Evolutionary conservation across 306 rosid species (phyloP).

Genomic region (Trifolium dubium): DNA sequence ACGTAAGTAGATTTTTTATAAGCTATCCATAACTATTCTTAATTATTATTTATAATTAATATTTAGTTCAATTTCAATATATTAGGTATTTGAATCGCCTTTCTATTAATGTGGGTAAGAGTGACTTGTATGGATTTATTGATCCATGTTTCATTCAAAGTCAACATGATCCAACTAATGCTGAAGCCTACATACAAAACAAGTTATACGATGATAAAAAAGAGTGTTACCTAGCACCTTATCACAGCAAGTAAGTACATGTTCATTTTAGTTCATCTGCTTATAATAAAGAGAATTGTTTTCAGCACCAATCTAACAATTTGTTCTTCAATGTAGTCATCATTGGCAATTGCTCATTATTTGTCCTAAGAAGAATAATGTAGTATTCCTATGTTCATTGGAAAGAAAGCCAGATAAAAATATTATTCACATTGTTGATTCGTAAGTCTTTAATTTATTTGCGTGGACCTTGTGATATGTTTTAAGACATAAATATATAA

Average conservation of each 20-base stretch:
- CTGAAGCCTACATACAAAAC: not conserved
- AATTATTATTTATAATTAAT: not conserved
- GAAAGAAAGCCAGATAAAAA: constrained; percentile 7
- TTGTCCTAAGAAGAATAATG: not conserved
- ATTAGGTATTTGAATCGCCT: constrained; percentile 9
- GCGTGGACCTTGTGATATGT: not conserved
- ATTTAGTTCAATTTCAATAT: not conserved
- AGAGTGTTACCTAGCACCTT: constrained; percentile 20
- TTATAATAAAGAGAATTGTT: not conserved
- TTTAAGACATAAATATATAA: not conserved
- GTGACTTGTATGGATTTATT: not conserved
- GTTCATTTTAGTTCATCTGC: not conserved
- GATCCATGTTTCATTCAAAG: constrained; percentile 22
- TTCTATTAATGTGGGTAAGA: constrained; percentile 8
- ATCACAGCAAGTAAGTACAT: constrained; percentile 8
- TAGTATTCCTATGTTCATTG: not conserved
- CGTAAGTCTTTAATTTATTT: constrained; percentile 1
- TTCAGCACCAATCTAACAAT: not conserved
- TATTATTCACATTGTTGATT: not conserved
- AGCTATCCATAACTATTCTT: not conserved
- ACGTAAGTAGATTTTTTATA: not conserved
- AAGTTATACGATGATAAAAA: not conserved
- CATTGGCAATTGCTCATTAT: constrained; percentile 24
- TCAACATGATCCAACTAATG: constrained; percentile 22
- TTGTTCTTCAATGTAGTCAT: constrained; percentile 10